Evolutionary conservation across 345 rosid species (phyloP).

Genomic region (Bruguiera sexangula): DNA sequence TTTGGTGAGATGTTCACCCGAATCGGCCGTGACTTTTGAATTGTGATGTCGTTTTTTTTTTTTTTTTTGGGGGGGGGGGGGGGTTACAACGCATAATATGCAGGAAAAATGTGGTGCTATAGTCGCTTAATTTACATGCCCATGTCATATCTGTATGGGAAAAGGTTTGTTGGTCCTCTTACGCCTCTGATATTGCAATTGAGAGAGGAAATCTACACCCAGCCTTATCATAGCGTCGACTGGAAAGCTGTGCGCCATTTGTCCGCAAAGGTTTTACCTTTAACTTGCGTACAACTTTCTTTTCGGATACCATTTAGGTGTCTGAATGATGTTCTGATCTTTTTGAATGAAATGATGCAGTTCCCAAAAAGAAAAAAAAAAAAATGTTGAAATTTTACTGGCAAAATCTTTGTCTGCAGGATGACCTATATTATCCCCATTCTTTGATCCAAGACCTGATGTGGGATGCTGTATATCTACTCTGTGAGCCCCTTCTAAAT

Average conservation of each 20-base stretch:
- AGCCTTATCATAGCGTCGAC: conserved; percentile 4
- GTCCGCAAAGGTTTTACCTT: not conserved
- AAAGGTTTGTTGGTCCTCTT: conserved; percentile 18
- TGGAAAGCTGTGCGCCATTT: conserved; percentile 10
- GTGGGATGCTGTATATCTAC: conserved; percentile 22
- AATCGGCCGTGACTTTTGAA: too few species aligned
- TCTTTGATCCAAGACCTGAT: conserved; percentile 24
- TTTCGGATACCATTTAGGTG: not conserved
- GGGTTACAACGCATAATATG: not conserved
- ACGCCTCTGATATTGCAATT: conserved; percentile 11
- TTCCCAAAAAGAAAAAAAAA: too few species aligned
- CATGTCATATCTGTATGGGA: conserved; percentile 14
- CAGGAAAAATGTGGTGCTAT: conserved; percentile 19
- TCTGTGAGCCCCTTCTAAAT: conserved; percentile 21
- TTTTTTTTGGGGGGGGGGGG: not conserved
- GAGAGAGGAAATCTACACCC: conserved; percentile 12
- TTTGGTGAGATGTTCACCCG: not conserved
- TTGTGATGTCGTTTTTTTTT: too few species aligned
- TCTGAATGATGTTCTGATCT: not conserved
- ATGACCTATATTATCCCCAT: conserved; percentile 28
- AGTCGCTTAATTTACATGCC: conserved; percentile 14
- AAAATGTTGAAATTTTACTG: not conserved
- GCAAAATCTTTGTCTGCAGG: conserved; percentile 15
- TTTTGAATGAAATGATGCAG: too few species aligned
- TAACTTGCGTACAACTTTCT: not conserved